phyloP scores from a whole-genome alignment of 2,329 filamentous ascomycete species.

The Neonectria faginata region DNA sequence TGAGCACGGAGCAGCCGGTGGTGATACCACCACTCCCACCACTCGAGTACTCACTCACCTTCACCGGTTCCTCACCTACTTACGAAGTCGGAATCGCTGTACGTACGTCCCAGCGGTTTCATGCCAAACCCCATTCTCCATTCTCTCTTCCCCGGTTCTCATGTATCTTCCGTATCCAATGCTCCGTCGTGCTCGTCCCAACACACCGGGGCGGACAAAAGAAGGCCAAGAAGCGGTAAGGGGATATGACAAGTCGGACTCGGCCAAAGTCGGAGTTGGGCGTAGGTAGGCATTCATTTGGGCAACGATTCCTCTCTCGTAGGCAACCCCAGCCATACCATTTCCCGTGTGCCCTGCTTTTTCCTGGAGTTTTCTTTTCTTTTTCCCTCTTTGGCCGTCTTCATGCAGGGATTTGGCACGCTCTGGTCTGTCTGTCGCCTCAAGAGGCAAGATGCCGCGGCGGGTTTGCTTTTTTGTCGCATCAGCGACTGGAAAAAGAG shows the following conservation, averaged over 20 bases:
- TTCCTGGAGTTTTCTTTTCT: neutral
- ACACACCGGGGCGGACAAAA: neutral
- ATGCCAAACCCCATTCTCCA: neutral
- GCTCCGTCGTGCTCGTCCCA: neutral
- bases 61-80: neutral
- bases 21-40: neutral
- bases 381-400: constrained; percentile 2
- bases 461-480: constrained; percentile 41
- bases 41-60: constrained; percentile 6
- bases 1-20: constrained; percentile 2
- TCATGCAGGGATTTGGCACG: constrained; percentile 5
- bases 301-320: constrained; percentile 3
- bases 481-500: constrained; percentile 34
- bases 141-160: neutral
- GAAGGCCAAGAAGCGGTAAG: constrained; percentile 27
- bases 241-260: constrained; percentile 29
- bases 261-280: constrained; percentile 43
- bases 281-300: constrained; percentile 3
- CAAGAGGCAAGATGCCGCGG: constrained; percentile 22
- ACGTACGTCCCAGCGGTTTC: neutral
- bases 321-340: constrained; percentile 8
- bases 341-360: constrained; percentile 13
- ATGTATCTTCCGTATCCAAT: neutral
- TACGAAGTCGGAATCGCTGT: neutral
- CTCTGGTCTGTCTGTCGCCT: constrained; percentile 12